Conservation (phyloP, 257 asterid genomes). For the Solanum rostratum region DNA sequence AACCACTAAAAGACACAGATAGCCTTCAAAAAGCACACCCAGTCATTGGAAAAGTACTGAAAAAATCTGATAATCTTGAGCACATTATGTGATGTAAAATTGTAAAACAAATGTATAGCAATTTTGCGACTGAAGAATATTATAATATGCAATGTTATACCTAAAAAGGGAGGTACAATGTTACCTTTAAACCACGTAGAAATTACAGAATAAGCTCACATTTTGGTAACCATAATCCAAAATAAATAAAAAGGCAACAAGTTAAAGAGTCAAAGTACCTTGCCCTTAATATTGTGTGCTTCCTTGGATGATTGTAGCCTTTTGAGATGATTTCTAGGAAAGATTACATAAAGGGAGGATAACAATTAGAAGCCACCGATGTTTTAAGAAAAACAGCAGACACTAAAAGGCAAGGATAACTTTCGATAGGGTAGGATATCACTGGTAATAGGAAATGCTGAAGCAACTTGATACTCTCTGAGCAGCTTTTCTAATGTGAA, state of each 20-base stretch:
- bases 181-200: not conserved
- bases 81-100: not conserved
- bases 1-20: too few species aligned
- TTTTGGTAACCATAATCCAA: not conserved
- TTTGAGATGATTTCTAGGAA: not conserved
- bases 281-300: not conserved
- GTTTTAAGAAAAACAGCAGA: not conserved
- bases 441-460: not conserved
- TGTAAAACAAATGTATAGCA: not conserved
- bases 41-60: not conserved
- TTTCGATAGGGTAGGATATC: not conserved
- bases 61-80: not conserved
- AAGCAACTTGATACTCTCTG: not conserved
- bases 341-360: not conserved
- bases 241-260: not conserved
- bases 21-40: not conserved
- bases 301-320: constrained; percentile 1
- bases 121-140: not conserved
- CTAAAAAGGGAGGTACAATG: not conserved
- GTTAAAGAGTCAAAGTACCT: not conserved
- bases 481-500: not conserved
- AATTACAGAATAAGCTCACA: not conserved
- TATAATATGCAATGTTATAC: not conserved
- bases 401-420: not conserved
- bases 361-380: not conserved